phyloP scores from a whole-genome alignment of 352 stramenopile species.

The Phytophthora colocasiae region DNA sequence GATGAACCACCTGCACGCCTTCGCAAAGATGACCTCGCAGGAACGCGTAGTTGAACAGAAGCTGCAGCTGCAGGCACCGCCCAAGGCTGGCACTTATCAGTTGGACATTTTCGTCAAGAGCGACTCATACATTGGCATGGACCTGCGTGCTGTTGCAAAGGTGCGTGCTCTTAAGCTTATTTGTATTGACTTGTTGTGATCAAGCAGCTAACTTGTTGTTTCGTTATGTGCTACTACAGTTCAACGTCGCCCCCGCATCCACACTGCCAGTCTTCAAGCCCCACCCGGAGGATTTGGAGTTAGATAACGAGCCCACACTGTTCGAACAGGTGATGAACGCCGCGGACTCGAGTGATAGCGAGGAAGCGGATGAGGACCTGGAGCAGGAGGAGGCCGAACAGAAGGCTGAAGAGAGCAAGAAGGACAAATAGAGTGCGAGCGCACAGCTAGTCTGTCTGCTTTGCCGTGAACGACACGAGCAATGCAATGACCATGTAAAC shows the following conservation, averaged over 20 bases:
- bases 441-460: slow-evolving; percentile 36
- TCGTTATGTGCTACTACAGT: slow-evolving; percentile 50
- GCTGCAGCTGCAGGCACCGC: slow-evolving; percentile 97
- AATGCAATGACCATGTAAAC: slow-evolving; percentile 34
- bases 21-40: slow-evolving; percentile 96
- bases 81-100: slow-evolving; percentile 94
- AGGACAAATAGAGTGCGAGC: slow-evolving; percentile 65
- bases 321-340: slow-evolving; percentile 98
- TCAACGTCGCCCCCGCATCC: slow-evolving; percentile 94
- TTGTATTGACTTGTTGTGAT: slow-evolving; percentile 6
- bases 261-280: slow-evolving; percentile 95
- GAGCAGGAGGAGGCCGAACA: slow-evolving; percentile 61
- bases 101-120: slow-evolving; percentile 98
- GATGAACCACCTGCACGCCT: slow-evolving; percentile 96
- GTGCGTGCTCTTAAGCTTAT: slow-evolving; percentile 37
- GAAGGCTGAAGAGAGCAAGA: slow-evolving; percentile 66
- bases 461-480: slow-evolving; percentile 33
- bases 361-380: slow-evolving; percentile 79
- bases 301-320: slow-evolving; percentile 99
- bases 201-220: slow-evolving; percentile 1
- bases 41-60: slow-evolving; percentile 90
- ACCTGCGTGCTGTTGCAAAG: slow-evolving; percentile 93
- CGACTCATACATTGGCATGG: slow-evolving; percentile 98
- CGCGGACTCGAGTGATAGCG: slow-evolving; percentile 87
- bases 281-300: slow-evolving; percentile 98